These are phyloP conservation scores for Cutaneotrichosporon cyanovorans DNA, from an alignment of 1,284 basidiomycete genomes.

Conservation along the genomic window DNA sequence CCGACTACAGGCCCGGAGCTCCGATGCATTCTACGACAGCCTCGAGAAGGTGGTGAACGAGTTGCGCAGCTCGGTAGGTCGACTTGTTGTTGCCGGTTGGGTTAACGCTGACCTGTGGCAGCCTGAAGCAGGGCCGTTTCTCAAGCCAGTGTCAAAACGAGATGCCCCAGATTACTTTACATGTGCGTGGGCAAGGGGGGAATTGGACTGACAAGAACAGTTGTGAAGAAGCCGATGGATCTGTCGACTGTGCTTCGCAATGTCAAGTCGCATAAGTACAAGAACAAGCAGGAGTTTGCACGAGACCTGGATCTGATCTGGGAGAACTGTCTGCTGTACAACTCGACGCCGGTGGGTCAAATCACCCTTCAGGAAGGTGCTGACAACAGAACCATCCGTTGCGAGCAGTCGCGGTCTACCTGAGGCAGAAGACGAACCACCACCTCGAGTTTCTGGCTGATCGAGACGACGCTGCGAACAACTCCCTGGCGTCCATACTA, in stretches of 20 bases:
- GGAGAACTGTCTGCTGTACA: slow-evolving; percentile 91
- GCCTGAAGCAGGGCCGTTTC: slow-evolving; percentile 77
- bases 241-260: slow-evolving; percentile 85
- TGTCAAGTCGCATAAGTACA: slow-evolving; percentile 83
- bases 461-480: slow-evolving; percentile 58
- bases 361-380: slow-evolving; percentile 2
- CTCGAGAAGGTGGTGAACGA: slow-evolving; percentile 78
- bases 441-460: slow-evolving; percentile 83
- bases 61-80: slow-evolving; percentile 66
- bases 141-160: slow-evolving; percentile 75
- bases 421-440: slow-evolving; percentile 67
- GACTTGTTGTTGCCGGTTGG: not conserved
- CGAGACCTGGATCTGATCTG: slow-evolving; percentile 93
- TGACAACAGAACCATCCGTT: slow-evolving; percentile 62
- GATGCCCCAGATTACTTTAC: slow-evolving; percentile 81
- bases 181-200: slow-evolving; percentile 50
- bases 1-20: slow-evolving; percentile 50
- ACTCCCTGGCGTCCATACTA: slow-evolving; percentile 24
- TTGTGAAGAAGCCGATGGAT: slow-evolving; percentile 89
- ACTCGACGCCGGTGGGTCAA: slow-evolving; percentile 68
- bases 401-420: slow-evolving; percentile 64
- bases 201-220: slow-evolving; percentile 46
- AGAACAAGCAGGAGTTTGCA: slow-evolving; percentile 86
- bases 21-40: slow-evolving; percentile 85
- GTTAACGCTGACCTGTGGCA: slow-evolving; percentile 43